A percentile compares a stretch with the other conserved stretches of the same genome.
Conservation (phyloP, 2,329 filamentous ascomycete genomes). For the Aphanocladium album region DNA sequence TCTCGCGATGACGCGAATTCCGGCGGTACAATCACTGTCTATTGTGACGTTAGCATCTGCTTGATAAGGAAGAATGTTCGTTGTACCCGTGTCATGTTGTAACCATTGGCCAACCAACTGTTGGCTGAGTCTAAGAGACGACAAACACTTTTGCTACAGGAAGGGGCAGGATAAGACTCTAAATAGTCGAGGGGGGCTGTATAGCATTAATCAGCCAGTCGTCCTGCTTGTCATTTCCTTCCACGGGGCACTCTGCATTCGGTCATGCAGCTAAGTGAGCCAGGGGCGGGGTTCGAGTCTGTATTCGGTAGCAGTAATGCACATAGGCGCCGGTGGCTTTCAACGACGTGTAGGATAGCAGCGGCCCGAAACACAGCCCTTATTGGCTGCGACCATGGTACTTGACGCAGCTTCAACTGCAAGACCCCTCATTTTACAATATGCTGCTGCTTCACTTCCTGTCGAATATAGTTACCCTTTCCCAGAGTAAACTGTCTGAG, state of each 20-base stretch:
- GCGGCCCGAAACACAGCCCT: neutral
- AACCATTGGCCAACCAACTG: neutral
- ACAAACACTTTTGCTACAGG: neutral
- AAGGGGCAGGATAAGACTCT: neutral
- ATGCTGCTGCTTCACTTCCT: neutral
- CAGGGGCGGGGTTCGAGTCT: neutral
- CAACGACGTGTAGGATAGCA: neutral
- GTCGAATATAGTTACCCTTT: neutral
- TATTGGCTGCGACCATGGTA: neutral
- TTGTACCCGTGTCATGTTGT: neutral
- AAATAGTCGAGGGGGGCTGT: neutral
- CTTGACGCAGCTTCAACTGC: neutral
- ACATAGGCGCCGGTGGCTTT: slow-evolving; percentile 1
- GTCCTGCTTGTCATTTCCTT: neutral
- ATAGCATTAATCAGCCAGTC: neutral
- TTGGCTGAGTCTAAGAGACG: neutral
- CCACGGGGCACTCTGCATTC: neutral
- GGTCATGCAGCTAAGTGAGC: neutral
- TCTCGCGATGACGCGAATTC: neutral
- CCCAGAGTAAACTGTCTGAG: neutral
- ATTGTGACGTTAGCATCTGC: neutral
- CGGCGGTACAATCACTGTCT: neutral
- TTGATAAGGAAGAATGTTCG: neutral
- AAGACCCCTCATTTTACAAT: neutral
- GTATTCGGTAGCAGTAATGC: neutral